Evolutionary conservation across 176 grass and related monocot species (phyloP), one percentile per base, ranked within the genome.

Genomic region (Dendrocalamus sinicus): DNA sequence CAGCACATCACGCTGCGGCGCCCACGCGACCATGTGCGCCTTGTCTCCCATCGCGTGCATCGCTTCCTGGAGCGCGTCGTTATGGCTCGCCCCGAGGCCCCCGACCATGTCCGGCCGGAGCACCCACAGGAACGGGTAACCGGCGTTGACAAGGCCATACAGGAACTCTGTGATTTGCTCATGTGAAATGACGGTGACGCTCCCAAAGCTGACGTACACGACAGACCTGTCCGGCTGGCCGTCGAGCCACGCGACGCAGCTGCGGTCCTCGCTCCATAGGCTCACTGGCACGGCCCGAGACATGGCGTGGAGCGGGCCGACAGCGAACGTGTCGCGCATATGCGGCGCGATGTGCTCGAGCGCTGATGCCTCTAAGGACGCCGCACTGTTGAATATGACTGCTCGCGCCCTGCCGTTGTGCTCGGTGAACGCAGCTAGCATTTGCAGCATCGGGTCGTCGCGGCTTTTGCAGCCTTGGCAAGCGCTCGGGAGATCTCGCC

Each of bases 1-100:
- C 58, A 95, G 83, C 48, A 95, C 93, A 62, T 89, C 89, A 0
- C 76, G 77, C 77, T 95, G 93, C 74, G 90, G 90, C 10, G 66
- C 80, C 93, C 90, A 95, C 40, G 28, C 59, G 58, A 95, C 86
- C 28, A 92, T 55, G 35, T 35, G 73, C 8, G 80, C 88, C 12
- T 12, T 22, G 32, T n/a, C 55, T 9, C 55, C 55, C 20, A 20
- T 20, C 2, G 55, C 55, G 19, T 3, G 0, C 19, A 22, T 22
- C 8, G 55, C 55, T 58, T 58, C 55, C 8, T 22, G 55, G 8
- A 58, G 55, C 55, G 1, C 20, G 55, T 22, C 20, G 20, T 19
- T 22, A 8, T 58, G 55, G 55, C 19, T 58, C 19, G 55, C n/a
- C n/a, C n/a, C n/a, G n/a, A n/a, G n/a, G n/a, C n/a, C 55, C 55